A percentile compares a stretch with the other conserved stretches of the same genome.
phyloP scores from a whole-genome alignment of 805 yeast species.

The Candida germanica region DNA sequence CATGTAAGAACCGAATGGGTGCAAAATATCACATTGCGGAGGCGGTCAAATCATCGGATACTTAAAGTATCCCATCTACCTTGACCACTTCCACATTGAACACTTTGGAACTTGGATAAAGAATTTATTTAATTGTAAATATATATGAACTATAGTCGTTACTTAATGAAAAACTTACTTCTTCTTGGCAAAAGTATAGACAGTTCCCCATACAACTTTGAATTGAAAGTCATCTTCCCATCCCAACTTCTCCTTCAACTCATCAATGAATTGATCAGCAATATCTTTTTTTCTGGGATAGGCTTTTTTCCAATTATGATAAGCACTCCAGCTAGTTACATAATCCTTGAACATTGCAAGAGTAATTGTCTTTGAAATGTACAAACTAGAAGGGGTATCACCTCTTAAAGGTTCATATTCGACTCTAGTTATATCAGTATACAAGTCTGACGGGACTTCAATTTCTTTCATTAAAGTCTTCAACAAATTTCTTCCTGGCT shows the following conservation, averaged over 20 bases:
- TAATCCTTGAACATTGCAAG: conserved; percentile 29
- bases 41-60: no score
- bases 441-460: conserved; percentile 34
- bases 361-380: conserved; percentile 17
- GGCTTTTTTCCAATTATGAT: conserved; percentile 49
- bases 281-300: conserved; percentile 40
- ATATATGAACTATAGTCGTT: neutral
- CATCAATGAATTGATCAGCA: conserved; percentile 45
- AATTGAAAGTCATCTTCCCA: conserved; percentile 45
- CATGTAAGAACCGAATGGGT: conserved; percentile 49
- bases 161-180: neutral
- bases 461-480: conserved; percentile 38
- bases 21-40: conserved; percentile 49
- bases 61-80: no score
- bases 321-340: conserved; percentile 66
- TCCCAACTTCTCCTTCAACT: conserved; percentile 36
- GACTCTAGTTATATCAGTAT: conserved; percentile 34
- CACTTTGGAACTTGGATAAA: conserved; percentile 46
- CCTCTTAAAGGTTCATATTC: conserved; percentile 24
- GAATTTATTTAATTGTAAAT: neutral
- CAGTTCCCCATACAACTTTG: conserved; percentile 54
- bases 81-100: conserved; percentile 53
- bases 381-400: conserved; percentile 10
- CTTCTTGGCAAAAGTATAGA: conserved; percentile 46
- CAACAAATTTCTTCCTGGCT: conserved; percentile 44